Evolutionary conservation across 805 yeast species (phyloP).

Genomic region (Ogataea allantospora): DNA sequence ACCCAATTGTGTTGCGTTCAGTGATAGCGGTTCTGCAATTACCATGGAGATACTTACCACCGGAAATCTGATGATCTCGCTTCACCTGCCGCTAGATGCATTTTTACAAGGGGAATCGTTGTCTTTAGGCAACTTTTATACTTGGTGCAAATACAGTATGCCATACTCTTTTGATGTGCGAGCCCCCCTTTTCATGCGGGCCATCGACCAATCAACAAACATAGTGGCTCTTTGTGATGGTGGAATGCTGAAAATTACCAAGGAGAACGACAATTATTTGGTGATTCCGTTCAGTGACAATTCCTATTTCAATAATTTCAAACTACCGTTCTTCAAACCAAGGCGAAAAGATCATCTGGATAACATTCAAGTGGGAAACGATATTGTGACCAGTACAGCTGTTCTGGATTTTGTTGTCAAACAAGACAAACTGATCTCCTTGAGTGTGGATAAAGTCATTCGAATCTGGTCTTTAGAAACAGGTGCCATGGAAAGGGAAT

Average conservation of each 20-base stretch:
- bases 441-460: conserved; percentile 52
- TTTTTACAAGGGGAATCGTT: conserved; percentile 35
- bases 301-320: conserved; percentile 39
- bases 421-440: conserved; percentile 34
- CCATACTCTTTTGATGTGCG: conserved; percentile 65
- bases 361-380: conserved; percentile 18
- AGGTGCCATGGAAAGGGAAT: conserved; percentile 26
- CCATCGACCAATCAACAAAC: conserved; percentile 44
- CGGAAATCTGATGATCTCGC: conserved; percentile 50
- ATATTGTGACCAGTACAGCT: conserved; percentile 26
- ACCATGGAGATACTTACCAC: conserved; percentile 56
- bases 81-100: conserved; percentile 41
- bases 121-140: conserved; percentile 31
- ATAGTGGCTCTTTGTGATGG: conserved; percentile 75
- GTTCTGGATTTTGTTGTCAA: conserved; percentile 19
- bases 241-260: conserved; percentile 57
- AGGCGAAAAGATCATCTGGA: conserved; percentile 8
- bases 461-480: conserved; percentile 58
- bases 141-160: conserved; percentile 67
- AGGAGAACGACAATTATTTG: conserved; percentile 25
- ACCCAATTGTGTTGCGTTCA: conserved; percentile 37
- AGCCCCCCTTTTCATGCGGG: conserved; percentile 50
- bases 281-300: conserved; percentile 50
- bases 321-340: conserved; percentile 26
- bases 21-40: conserved; percentile 33